These are phyloP conservation scores for Bonnemaisonia californica DNA, from an alignment of 31 red algal species.

Conservation along the genomic window DNA sequence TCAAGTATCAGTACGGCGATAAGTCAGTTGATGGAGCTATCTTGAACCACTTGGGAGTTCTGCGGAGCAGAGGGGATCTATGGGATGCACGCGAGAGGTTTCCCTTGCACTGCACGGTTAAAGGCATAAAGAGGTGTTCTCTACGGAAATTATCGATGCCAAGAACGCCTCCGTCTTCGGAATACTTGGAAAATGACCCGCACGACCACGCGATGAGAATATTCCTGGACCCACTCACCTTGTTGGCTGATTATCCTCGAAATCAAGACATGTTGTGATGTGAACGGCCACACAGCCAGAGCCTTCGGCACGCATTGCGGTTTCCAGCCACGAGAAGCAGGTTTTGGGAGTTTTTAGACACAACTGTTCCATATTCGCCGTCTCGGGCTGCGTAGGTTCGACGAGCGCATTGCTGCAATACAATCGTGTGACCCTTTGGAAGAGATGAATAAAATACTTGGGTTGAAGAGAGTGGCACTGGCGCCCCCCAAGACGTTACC, in stretches of 20 bases:
- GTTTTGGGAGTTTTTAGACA: not conserved
- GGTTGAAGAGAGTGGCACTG: no score
- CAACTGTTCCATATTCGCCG: not conserved
- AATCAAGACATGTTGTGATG: not conserved
- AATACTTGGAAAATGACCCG: conserved; percentile 1
- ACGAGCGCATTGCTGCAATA: not conserved
- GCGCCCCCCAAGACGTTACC: no score
- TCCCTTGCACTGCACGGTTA: conserved; percentile 26
- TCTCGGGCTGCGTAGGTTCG: no score
- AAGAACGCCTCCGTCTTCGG: not conserved
- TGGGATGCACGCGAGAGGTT: not conserved
- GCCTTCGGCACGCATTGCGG: not conserved
- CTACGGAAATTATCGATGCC: not conserved
- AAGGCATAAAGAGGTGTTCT: not conserved
- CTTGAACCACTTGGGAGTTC: no score
- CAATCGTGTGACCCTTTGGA: not conserved
- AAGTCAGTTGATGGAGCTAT: no score
- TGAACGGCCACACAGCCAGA: not conserved
- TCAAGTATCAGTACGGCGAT: no score
- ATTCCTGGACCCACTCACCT: no score
- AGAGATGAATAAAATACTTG: not conserved
- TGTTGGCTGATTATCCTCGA: no score
- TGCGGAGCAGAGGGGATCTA: no score
- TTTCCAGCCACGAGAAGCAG: not conserved
- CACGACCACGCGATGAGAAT: conserved; percentile 4